Evolutionary conservation across 345 rosid genomes (phyloP), one percentile per base, ranked within the genome.

Genomic region (Bruguiera sexangula): DNA sequence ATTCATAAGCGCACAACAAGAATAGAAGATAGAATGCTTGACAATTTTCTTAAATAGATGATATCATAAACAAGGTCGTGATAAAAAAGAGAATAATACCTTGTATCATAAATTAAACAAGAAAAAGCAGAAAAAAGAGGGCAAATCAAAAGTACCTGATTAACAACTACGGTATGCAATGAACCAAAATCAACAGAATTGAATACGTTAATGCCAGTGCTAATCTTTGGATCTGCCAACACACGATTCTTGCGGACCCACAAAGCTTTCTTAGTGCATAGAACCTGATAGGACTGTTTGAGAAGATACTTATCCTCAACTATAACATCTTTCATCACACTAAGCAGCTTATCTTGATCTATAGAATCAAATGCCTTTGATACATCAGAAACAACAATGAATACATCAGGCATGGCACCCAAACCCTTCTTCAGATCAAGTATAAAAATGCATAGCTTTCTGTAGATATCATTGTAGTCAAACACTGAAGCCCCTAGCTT

Each of bases 301-400:
- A 93, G 75, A 68, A 50, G 30, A 82, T 89, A 91, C 60, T 48
- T 66, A 60, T 84, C 81, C 69, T 86, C 76, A 70, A 34, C 36
- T 61, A 89, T 65, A 71, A 91, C 79, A 75, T 82, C 82, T 60
- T 82, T 73, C 79, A 87, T 70, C 31, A 89, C 79, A 50, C 65
- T 22, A 60, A 91, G 85, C 76, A 93, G 78, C 78, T 84, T 86
- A 69, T 80, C 84, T 69, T 91, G 97, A 77, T 87, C 69, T 62
- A 91, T 60, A 8, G 97, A 89, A 80, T 93, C 98, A 79, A 86
- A 93, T 50, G 97, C 98, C 77, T 88, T 91, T 30, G 71, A 80
- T 63, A 93, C 98, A 83, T 93, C 98, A 68, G 88, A 85, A 69
- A 83, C 86, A 66, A 93, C 89, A 70, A 88, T 59, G 75, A 78